phyloP scores from a whole-genome alignment of 2,329 filamentous ascomycete species.

The Xylariaceae sp. region DNA sequence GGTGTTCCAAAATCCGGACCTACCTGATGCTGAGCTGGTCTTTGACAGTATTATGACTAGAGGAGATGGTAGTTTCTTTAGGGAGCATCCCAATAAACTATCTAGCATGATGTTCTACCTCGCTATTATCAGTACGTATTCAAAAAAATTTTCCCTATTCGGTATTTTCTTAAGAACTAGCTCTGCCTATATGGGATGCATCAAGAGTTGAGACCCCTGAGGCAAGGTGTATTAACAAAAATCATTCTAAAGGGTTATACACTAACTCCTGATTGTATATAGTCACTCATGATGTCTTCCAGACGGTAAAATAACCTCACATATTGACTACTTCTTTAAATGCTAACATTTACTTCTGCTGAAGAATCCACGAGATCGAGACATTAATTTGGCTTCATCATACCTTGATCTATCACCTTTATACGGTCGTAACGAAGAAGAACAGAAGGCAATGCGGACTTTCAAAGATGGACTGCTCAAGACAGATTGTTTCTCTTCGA shows the following conservation, averaged over 20 bases:
- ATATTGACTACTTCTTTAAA: neutral
- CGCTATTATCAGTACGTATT: slow-evolving; percentile 37
- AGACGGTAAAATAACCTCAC: slow-evolving; percentile 29
- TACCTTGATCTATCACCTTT: slow-evolving; percentile 73
- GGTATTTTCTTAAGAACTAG: too few relatives aligned
- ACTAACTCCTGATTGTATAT: slow-evolving; percentile 30
- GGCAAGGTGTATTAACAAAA: too few relatives aligned
- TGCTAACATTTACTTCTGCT: neutral
- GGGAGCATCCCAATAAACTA: slow-evolving; percentile 45
- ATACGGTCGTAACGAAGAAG: slow-evolving; percentile 69
- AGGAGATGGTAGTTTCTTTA: slow-evolving; percentile 21
- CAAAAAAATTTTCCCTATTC: too few relatives aligned
- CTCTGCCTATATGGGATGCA: too few relatives aligned
- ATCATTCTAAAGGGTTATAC: too few relatives aligned
- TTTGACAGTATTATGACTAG: slow-evolving; percentile 38
- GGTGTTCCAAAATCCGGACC: slow-evolving; percentile 27
- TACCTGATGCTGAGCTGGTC: slow-evolving; percentile 36
- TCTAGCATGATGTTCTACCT: slow-evolving; percentile 52
- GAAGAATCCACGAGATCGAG: slow-evolving; percentile 38
- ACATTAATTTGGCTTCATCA: slow-evolving; percentile 61
- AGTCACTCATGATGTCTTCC: slow-evolving; percentile 55
- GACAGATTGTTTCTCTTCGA: slow-evolving; percentile 70
- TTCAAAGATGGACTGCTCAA: slow-evolving; percentile 72
- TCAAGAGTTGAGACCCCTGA: too few relatives aligned
- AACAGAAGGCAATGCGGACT: slow-evolving; percentile 68